These are phyloP conservation scores for Candida insectorum DNA, from an alignment of 805 yeast genomes.

Conservation along the genomic window DNA sequence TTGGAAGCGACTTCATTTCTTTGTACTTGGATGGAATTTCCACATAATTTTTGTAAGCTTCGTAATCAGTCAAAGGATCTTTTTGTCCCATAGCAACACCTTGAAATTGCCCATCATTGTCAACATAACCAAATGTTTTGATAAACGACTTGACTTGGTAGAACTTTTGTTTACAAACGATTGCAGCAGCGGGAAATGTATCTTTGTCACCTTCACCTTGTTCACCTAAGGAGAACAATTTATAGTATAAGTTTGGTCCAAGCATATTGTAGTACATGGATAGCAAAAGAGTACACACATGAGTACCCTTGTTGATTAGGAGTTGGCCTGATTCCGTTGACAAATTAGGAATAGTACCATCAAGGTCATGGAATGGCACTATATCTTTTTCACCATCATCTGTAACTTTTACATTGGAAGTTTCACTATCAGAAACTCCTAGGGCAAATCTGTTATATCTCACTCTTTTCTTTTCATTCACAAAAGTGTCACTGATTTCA, in stretches of 20 bases:
- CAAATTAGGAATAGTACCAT: slow-evolving; percentile 66
- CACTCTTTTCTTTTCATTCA: slow-evolving; percentile 25
- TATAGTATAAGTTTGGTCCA: slow-evolving; percentile 60
- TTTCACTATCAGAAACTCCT: slow-evolving; percentile 9
- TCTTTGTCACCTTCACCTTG: slow-evolving; percentile 40
- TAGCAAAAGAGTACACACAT: slow-evolving; percentile 54
- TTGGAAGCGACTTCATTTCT: slow-evolving; percentile 11
- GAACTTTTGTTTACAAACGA: slow-evolving; percentile 30
- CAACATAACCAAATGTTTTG: slow-evolving; percentile 28
- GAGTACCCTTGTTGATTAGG: slow-evolving; percentile 53
- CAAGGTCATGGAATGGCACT: slow-evolving; percentile 58
- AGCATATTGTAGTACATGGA: slow-evolving; percentile 63
- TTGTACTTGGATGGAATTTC: slow-evolving; percentile 4
- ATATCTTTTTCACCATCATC: slow-evolving; percentile 10
- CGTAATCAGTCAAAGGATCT: slow-evolving; percentile 23
- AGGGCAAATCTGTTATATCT: slow-evolving; percentile 27
- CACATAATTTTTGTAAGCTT: slow-evolving; percentile 10
- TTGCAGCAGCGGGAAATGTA: slow-evolving; percentile 34
- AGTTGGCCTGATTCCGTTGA: slow-evolving; percentile 72
- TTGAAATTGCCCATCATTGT: slow-evolving; percentile 20
- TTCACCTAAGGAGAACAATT: slow-evolving; percentile 54
- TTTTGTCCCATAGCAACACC: slow-evolving; percentile 39
- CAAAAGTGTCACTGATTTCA: slow-evolving; percentile 29
- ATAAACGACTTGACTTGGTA: slow-evolving; percentile 41
- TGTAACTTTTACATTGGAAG: slow-evolving; percentile 6